Conservation (phyloP, 2,329 filamentous ascomycete species). For the Tolypocladium album region DNA sequence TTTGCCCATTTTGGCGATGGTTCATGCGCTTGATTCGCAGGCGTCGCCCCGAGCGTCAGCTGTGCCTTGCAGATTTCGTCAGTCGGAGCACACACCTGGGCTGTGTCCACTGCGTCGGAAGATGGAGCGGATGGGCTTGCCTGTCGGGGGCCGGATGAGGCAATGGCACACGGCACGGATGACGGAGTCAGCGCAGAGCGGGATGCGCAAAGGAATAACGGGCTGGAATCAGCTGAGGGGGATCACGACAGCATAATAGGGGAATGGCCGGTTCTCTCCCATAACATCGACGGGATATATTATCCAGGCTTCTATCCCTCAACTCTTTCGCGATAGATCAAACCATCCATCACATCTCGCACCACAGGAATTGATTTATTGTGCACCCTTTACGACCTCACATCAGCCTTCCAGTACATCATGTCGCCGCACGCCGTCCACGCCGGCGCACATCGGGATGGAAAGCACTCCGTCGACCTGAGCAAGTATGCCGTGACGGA, state of each 20-base stretch:
- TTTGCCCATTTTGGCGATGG: conserved; percentile 2
- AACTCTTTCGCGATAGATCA: neutral
- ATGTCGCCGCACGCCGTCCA: conserved; percentile 34
- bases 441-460: conserved; percentile 5
- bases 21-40: neutral
- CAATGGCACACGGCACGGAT: neutral
- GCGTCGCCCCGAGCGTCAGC: neutral
- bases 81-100: neutral
- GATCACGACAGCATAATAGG: neutral
- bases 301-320: neutral
- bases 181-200: neutral
- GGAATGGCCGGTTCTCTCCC: neutral
- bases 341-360: neutral
- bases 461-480: conserved; percentile 15
- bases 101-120: neutral
- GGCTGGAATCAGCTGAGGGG: neutral
- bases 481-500: conserved; percentile 27
- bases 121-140: neutral
- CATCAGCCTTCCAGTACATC: neutral
- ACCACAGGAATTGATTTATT: neutral
- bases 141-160: neutral
- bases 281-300: neutral
- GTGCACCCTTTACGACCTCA: neutral
- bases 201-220: neutral
- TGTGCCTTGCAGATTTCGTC: neutral